These are phyloP conservation scores for Trypanosoma lewisi DNA, from an alignment of 208 protist species.

Conservation along the genomic window DNA sequence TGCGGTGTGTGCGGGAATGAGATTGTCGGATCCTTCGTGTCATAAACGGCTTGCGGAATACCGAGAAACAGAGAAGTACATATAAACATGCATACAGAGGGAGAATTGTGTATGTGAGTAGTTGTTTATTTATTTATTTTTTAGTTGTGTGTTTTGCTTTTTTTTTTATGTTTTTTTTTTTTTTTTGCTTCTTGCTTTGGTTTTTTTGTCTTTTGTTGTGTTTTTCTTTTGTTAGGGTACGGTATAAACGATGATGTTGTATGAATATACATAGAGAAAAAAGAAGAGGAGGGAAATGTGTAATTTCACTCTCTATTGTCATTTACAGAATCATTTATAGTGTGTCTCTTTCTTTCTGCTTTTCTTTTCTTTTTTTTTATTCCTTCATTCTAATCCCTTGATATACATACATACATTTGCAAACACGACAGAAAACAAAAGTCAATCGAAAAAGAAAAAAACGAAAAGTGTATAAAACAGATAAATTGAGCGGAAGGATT, in stretches of 20 bases:
- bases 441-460: not conserved
- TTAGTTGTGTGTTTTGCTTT: constrained; percentile 21
- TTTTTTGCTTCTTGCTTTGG: no score
- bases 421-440: constrained; percentile 9
- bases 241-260: no score
- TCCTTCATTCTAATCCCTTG: constrained; percentile 28
- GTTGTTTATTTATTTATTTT: no score
- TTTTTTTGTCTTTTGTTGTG: no score
- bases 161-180: constrained; percentile 18
- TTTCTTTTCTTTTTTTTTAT: constrained; percentile 15
- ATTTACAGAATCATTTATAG: not conserved
- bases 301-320: not conserved
- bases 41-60: not conserved
- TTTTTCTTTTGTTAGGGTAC: no score
- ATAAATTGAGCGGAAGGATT: not conserved
- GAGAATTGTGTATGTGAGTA: not conserved
- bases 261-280: not conserved
- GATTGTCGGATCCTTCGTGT: constrained; percentile 17
- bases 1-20: constrained; percentile 19
- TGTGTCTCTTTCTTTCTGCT: not conserved
- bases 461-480: not conserved
- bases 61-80: not conserved
- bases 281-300: no score
- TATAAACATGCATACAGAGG: not conserved
- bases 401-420: no score